These are phyloP conservation scores for Cystobasidiopsis lactophilus DNA, from an alignment of 768 basidiomycete species.

Conservation along the genomic window DNA sequence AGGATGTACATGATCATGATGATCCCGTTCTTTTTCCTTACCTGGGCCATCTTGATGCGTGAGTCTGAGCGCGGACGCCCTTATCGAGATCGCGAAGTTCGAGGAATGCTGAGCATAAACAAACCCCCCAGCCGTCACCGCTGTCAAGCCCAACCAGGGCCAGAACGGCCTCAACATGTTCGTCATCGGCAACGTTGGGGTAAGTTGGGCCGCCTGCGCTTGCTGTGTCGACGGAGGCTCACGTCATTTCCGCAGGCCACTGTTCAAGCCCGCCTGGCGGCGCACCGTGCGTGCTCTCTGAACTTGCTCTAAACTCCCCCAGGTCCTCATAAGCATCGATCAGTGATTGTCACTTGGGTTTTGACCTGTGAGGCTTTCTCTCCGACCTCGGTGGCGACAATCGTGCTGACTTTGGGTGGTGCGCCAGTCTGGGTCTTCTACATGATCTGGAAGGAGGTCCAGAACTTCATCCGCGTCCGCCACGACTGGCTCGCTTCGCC, in stretches of 20 bases:
- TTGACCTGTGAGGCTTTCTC: constrained; percentile 24
- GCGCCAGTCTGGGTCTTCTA: constrained; percentile 10
- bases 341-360: constrained; percentile 48
- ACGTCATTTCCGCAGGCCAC: background rate
- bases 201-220: too few relatives aligned
- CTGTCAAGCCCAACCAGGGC: constrained; percentile 35
- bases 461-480: constrained; percentile 1
- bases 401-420: too few relatives aligned
- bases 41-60: constrained; percentile 79
- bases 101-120: too few relatives aligned
- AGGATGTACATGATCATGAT: background rate
- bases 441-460: constrained; percentile 3
- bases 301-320: too few relatives aligned
- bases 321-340: too few relatives aligned
- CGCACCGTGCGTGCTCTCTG: too few relatives aligned
- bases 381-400: too few relatives aligned
- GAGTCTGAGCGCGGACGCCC: too few relatives aligned
- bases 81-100: too few relatives aligned
- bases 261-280: constrained; percentile 41
- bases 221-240: too few relatives aligned
- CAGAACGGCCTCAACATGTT: constrained; percentile 26
- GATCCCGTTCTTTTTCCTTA: constrained; percentile 52
- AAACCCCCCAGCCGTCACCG: too few relatives aligned
- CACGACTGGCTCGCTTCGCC: constrained; percentile 9
- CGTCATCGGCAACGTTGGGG: constrained; percentile 8